phyloP scores from a whole-genome alignment of 352 stramenopile genomes.

The Phytophthora pisi region DNA sequence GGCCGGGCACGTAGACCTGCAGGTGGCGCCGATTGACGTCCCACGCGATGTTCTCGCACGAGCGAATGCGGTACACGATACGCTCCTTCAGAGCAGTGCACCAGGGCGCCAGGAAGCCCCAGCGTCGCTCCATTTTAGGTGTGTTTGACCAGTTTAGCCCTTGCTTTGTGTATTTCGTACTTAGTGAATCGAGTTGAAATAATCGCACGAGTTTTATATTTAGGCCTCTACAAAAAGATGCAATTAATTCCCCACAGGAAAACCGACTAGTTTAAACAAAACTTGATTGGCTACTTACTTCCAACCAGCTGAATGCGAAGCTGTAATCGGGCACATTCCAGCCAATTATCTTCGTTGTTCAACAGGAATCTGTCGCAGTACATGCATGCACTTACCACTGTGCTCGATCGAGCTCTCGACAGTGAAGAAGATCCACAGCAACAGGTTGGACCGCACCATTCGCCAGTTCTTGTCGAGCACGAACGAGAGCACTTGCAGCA shows the following conservation, averaged over 20 bases:
- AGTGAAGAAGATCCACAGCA: constrained; percentile 1
- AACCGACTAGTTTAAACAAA: not conserved
- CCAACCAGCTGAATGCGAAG: not conserved
- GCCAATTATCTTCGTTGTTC: too few relatives aligned
- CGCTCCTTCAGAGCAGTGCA: not conserved
- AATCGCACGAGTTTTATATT: not conserved
- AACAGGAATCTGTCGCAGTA: not conserved
- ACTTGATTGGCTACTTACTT: not conserved
- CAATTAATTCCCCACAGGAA: not conserved
- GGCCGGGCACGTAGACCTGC: not conserved
- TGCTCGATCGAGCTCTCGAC: not conserved
- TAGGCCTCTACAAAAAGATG: not conserved
- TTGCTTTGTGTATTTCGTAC: not conserved
- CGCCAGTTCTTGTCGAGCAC: not conserved
- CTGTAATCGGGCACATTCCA: not conserved
- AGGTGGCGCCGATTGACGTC: not conserved
- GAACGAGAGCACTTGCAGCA: not conserved
- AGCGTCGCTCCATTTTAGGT: not conserved
- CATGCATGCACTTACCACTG: not conserved
- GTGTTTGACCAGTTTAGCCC: too few relatives aligned
- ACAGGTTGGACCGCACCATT: not conserved
- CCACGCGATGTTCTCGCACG: not conserved
- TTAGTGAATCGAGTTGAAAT: not conserved
- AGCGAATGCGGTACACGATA: not conserved
- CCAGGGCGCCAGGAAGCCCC: not conserved